Base-by-base conservation (phyloP, 2,329 filamentous ascomycete species). In the Trichocomaceae sp. region DNA sequence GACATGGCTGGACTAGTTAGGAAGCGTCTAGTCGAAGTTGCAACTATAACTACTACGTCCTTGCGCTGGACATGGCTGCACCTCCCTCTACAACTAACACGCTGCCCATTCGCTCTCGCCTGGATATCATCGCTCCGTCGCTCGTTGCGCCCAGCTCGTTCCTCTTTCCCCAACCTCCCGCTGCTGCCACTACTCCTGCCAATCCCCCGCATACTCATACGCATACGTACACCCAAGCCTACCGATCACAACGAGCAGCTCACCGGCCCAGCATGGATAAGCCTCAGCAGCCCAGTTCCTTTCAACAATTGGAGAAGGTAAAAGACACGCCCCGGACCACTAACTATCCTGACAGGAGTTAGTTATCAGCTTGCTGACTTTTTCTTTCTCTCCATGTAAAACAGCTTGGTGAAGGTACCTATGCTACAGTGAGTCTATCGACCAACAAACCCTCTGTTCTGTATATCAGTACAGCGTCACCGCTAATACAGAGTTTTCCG, bases 221-320 rank as follows among this genome's bases (percentile, higher is more conserved):
- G 35, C 35, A 41, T 17, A 47, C 51, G 8, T 31, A 52, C 22
- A 55, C 55, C 29, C 50, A 47, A 19, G 41, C 19, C 29, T 26
- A 45, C 33, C 39, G 17, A 23, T 47, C 50, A 53, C 23, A 44
- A 13, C 39, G 42, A 41, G 20, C 44, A 48, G 56, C 51, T 51
- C 39, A 52, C 37, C 57, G 59, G 54, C 57, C 55, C 54, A 67
- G 57, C 39, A 97, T 97, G 92, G 92, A 96, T 75, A 88, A 88
- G 68, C 88, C 95, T 72, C 81, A 88, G 67, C 90, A 96, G 67
- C 91, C 92, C 55, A 95, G 88, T 77, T 97, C 92, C 59, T 99
- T 99, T 79, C 92, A 97, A 81, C 93, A 97, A 84, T 83, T 97
- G 72, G 93, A 99, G 76, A 99, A 92, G 74, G 75, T 77, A 42